Evolutionary conservation across 2,329 filamentous ascomycete species (phyloP).

Genomic region (Sporothrix globosa): DNA sequence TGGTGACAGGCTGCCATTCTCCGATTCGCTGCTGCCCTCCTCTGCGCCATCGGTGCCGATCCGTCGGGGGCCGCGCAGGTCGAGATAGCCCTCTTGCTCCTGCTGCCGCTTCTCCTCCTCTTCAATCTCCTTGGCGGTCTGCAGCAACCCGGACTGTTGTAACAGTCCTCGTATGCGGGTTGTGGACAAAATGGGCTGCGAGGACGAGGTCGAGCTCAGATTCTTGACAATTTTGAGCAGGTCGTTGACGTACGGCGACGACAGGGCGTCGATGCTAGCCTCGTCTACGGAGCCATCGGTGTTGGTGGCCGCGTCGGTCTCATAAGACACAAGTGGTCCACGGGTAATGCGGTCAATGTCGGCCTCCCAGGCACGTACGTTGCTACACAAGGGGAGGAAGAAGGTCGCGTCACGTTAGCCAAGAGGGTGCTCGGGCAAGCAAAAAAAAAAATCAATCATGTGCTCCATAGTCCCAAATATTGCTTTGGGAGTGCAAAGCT

Average conservation of each 20-base stretch:
- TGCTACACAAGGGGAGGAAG: slow-evolving; percentile 28
- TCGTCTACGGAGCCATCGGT: slow-evolving; percentile 28
- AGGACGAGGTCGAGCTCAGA: slow-evolving; percentile 70
- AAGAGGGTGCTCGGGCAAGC: not conserved
- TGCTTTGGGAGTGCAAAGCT: not conserved
- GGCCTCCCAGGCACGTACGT: slow-evolving; percentile 42
- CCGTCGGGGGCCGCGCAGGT: slow-evolving; percentile 3
- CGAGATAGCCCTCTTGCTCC: slow-evolving; percentile 23
- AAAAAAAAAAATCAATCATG: too few species aligned
- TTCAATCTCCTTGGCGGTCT: slow-evolving; percentile 39
- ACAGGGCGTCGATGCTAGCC: slow-evolving; percentile 48
- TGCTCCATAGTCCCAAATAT: not conserved
- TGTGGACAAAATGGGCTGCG: slow-evolving; percentile 63
- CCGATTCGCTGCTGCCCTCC: slow-evolving; percentile 8
- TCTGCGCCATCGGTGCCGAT: slow-evolving; percentile 35
- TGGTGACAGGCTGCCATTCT: slow-evolving; percentile 25
- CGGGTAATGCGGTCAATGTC: slow-evolving; percentile 67
- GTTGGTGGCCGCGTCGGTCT: slow-evolving; percentile 26
- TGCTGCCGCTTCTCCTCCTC: slow-evolving; percentile 19
- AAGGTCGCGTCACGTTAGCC: slow-evolving; percentile 13
- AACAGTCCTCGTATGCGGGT: slow-evolving; percentile 65
- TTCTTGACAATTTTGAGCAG: slow-evolving; percentile 70
- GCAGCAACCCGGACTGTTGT: slow-evolving; percentile 62
- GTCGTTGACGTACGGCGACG: slow-evolving; percentile 60
- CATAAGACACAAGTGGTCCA: slow-evolving; percentile 47